Evolutionary conservation across 2,329 filamentous ascomycete genomes (phyloP), one percentile per base, ranked within the genome.

Genomic region (Trichophyton equinum): DNA sequence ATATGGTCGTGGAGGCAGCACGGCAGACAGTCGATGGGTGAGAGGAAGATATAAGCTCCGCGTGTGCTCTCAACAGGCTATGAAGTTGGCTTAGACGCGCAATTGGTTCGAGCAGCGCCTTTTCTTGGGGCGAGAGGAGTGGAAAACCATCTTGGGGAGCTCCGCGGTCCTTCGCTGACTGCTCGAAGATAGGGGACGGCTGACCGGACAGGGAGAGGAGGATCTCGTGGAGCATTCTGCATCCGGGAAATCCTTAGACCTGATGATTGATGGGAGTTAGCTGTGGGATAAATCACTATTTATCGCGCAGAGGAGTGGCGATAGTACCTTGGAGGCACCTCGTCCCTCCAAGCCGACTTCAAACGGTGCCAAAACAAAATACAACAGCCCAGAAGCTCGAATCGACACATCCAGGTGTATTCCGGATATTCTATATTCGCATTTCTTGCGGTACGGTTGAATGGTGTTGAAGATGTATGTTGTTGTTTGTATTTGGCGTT

Each of bases 191-290:
- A 67, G 91, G 87, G 65, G 92, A 96, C 65, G 89, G 87, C 76
- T 97, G 89, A 67, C 94, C 92, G 69, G 91, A 95, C 75, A 97
- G 85, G 74, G 91, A 92, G 75, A 99, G 86, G 75, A 97, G 85
- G 78, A 99, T 90, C 81, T 99, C 94, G 83, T 97, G 94, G 74
- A 99, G 88, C 94, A 99, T 99, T 67, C 69, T 75, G 71, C 62
- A 25, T 58, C 42, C 27, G 13, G 56, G 47, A 13, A 42, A 38
- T 49, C 20, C n/a, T 55, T 42, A 25, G 51, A 38, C 36, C 27
- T 42, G 30, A 27, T 55, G 18, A 30, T n/a, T 30, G 22, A 44
- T 44, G n/a, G 9, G 33, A 38, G 36, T 57, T 44, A 57, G 59
- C 53, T 15, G 33, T 20, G 30, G 38, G 8, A 51, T 61, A 22